Base-by-base conservation (phyloP, 495 filamentous ascomycete species). In the Mytilinidion resinicola region DNA sequence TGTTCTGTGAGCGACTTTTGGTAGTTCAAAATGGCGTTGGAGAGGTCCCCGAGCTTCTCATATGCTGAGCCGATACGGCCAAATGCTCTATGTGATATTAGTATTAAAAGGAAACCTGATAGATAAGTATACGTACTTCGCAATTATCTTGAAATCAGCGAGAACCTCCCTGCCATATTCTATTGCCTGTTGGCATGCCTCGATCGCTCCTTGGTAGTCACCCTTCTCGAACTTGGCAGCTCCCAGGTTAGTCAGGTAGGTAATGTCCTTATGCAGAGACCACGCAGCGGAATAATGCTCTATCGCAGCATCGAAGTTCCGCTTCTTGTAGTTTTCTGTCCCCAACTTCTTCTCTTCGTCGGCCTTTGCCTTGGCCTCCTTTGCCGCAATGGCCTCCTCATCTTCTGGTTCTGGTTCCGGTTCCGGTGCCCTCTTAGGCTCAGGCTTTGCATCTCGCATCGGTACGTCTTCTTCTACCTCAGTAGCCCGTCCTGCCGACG, bases 251-350 rank as follows among this genome's bases (percentile, higher is more conserved):
- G 95, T 97, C 60, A 97, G 78, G 72, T 97, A 99, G 12, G 91
- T 93, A 67, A 97, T 91, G 62, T 99, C 93, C 78, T 96, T 91
- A 82, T 91, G 77, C 47, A 92, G 62, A 49, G 91, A 88, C 95
- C 95, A 99, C 1, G 93, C 93, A 70, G 95, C 96, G 67, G 76
- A 80, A 76, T 99, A 99, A 77, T 99, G 91, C 71, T 89, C 84
- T 66, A 97, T 95, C 43, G 93, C 93, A 66, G 85, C 82, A 64
- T 96, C 95, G 57, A 97, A 93, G 67, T 96, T 83, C 64, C 90
- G 83, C 82, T 96, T 96, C 84, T 97, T 99, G 79, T 99, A 99
- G 68, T 85, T 85, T 62, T 95, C 89, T 25, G 91, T 99, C 55
- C 93, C 93, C 49, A 96, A 78, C 55, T 84, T 87, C 81, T 97